Evolutionary conservation across 768 basidiomycete species (phyloP).

Genomic region (Phlebiopsis flavidoalba): DNA sequence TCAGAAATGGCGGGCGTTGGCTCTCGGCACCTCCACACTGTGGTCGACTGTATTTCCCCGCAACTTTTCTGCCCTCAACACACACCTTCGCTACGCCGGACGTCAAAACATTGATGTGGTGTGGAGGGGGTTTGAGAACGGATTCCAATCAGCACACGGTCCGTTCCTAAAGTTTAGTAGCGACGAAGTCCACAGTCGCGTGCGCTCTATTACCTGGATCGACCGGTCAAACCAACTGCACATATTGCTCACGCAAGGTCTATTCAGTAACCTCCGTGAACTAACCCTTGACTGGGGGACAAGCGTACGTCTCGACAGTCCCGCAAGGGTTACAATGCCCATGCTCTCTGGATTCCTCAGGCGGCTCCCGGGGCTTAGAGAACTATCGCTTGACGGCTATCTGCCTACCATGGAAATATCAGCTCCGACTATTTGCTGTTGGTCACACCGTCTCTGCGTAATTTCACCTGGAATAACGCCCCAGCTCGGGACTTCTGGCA

Average conservation of each 20-base stretch:
- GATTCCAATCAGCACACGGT: background rate
- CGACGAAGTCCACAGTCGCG: background rate
- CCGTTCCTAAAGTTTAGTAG: background rate
- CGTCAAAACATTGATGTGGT: background rate
- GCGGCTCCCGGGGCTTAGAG: background rate
- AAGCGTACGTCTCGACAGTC: too few species aligned
- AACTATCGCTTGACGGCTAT: background rate
- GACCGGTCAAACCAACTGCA: background rate
- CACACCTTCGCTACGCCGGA: background rate
- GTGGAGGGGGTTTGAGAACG: background rate
- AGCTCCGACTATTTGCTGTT: background rate
- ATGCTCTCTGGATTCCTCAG: background rate
- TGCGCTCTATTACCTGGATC: background rate
- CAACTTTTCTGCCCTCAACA: background rate
- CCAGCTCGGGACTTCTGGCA: slow-evolving; percentile 8
- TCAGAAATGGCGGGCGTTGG: slow-evolving; percentile 42
- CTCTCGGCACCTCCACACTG: slow-evolving; percentile 36
- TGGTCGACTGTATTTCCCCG: slow-evolving; percentile 37
- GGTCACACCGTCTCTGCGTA: background rate
- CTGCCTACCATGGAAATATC: background rate
- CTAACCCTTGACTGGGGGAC: background rate
- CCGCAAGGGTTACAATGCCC: too few species aligned
- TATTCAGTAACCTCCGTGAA: background rate
- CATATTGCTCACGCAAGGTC: background rate
- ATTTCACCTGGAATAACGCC: slow-evolving; percentile 4